Evolutionary conservation across 306 rosid species (phyloP).

Genomic region (Spatholobus suberectus): DNA sequence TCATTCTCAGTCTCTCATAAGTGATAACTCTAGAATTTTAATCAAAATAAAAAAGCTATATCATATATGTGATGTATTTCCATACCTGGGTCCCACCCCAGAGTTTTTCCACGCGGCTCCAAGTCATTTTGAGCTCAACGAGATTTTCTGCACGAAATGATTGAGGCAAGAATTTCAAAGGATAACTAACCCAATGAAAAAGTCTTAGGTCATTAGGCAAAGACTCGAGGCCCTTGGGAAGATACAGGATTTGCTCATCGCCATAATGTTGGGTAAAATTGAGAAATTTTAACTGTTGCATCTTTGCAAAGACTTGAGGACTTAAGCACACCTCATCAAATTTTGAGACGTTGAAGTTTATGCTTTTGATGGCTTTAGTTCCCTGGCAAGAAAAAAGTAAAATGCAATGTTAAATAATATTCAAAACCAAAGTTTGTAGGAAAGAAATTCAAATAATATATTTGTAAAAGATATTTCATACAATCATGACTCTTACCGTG

Average conservation of each 20-base stretch:
- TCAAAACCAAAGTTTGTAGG: background rate
- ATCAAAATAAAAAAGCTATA: background rate
- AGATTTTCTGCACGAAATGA: background rate
- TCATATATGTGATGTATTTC: background rate
- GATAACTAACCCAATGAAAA: background rate
- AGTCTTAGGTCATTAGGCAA: background rate
- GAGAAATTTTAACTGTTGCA: background rate
- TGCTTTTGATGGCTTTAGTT: constrained; percentile 1
- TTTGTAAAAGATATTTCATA: background rate
- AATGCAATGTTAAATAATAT: background rate
- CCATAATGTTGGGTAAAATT: background rate
- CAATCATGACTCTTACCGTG: background rate
- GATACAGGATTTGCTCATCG: background rate
- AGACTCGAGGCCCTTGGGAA: background rate
- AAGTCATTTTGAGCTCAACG: background rate
- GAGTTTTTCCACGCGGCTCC: constrained; percentile 8
- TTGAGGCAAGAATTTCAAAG: background rate
- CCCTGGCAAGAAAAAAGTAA: background rate
- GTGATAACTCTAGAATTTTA: background rate
- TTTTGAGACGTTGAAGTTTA: background rate
- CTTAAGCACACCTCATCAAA: constrained; percentile 5
- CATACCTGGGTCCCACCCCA: background rate
- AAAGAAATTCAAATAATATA: background rate
- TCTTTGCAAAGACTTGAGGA: background rate
- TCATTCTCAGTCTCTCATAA: background rate